Evolutionary conservation across 768 basidiomycete species (phyloP), one percentile per base, ranked within the genome.

Genomic region (Suillus tomentosus): DNA sequence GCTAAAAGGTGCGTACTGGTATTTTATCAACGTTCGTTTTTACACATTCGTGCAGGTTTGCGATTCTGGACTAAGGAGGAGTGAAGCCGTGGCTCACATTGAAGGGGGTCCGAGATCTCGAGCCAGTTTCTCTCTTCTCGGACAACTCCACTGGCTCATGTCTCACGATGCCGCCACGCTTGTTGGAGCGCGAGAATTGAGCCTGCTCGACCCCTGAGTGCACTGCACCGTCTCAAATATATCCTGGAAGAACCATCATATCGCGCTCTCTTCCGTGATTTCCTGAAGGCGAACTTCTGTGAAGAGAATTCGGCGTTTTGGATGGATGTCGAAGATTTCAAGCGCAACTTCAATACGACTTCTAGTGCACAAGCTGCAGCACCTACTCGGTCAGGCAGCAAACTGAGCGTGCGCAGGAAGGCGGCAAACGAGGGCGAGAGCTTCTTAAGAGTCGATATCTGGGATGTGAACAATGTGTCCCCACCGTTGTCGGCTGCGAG

Each of bases 281-380:
- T 95, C 81, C 78, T 99, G 62, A 86, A 94, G 39, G 84, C 87
- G 62, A 99, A 98, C 76, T 99, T 97, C 75, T 99, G 94, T 79
- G 97, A 99, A 73, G 97, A 99, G 81, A 99, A 99, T 74, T 79
- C 99, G 68, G 90, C 90, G 55, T 99, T 98, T 79, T 99, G 95
- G 92, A 76, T 99, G 62, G 97, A 99, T 72, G 96, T 98, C 3
- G 86, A 94, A 74, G 97, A 99, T 74, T 97, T 99, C 81, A 96
- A 95, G 79, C 86, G 90, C 71, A 91, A 95, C 74, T 99, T 99
- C 80, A 89, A 87, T 72, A 98, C 95, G 63, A 97, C 97, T 0
- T 96, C 94, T 5, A 95, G 89, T 70, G 96, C 95, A 14, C 87
- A 91, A 64, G 90, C 91, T 9, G 83, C 82, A 37, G 70, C 76